phyloP scores from a whole-genome alignment of 305 asterid species.

The Fraxinus angustifolia region DNA sequence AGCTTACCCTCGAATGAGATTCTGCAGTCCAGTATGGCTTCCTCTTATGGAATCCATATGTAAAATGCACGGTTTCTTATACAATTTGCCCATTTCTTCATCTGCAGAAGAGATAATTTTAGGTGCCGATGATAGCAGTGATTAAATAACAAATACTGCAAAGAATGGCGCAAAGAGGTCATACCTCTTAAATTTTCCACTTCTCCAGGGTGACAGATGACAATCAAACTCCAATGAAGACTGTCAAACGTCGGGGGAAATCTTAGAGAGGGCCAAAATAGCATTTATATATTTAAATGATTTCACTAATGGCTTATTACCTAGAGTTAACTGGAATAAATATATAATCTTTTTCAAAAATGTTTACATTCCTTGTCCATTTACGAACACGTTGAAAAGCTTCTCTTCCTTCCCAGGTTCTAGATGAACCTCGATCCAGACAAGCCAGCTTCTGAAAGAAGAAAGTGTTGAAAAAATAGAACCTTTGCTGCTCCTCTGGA shows the following conservation, averaged over 20 bases:
- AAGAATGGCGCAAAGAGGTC: constrained; percentile 17
- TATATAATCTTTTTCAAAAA: constrained; percentile 72
- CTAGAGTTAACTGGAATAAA: constrained; percentile 89
- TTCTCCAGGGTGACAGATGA: constrained; percentile 87
- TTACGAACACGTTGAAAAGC: constrained; percentile 72
- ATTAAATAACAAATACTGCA: constrained; percentile 15
- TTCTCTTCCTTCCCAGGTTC: constrained; percentile 45
- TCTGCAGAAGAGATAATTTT: constrained; percentile 42
- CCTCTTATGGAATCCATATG: constrained; percentile 90
- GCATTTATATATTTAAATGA: not conserved
- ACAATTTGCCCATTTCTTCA: constrained; percentile 35
- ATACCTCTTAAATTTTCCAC: constrained; percentile 52
- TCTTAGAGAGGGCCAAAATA: constrained; percentile 25
- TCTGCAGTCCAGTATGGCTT: constrained; percentile 62
- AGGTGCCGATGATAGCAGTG: constrained; percentile 19
- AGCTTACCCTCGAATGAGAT: constrained; percentile 58
- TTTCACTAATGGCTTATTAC: constrained; percentile 38
- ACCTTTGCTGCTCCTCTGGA: constrained; percentile 53
- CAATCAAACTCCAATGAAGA: constrained; percentile 94
- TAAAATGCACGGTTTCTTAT: constrained; percentile 63
- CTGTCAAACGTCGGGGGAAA: constrained; percentile 35
- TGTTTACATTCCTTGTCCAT: constrained; percentile 79
- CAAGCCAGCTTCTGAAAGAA: constrained; percentile 80
- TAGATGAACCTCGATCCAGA: constrained; percentile 43
- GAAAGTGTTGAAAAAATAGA: constrained; percentile 86